Evolutionary conservation across 2,329 filamentous ascomycete species (phyloP).

Genomic region (Botrytis fabae): DNA sequence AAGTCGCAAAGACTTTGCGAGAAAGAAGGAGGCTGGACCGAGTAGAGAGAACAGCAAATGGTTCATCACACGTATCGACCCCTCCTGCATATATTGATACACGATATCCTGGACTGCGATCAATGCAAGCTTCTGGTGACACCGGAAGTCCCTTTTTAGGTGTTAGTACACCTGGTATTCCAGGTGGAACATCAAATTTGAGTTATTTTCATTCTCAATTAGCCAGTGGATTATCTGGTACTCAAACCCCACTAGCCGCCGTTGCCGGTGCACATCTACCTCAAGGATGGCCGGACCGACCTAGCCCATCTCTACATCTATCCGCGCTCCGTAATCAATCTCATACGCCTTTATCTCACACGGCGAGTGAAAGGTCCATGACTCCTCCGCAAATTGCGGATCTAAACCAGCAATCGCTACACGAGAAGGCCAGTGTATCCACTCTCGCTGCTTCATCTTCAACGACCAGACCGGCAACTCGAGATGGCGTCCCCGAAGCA

Average conservation of each 20-base stretch:
- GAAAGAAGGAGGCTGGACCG: conserved; percentile 42
- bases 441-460: conserved; percentile 57
- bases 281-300: conserved; percentile 48
- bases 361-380: conserved; percentile 38
- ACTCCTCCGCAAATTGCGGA: conserved; percentile 43
- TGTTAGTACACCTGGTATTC: conserved; percentile 61
- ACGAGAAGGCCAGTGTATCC: conserved; percentile 63
- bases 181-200: conserved; percentile 73
- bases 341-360: conserved; percentile 24
- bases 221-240: conserved; percentile 68
- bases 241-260: conserved; percentile 76
- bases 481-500: conserved; percentile 47
- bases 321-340: conserved; percentile 31
- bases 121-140: conserved; percentile 43
- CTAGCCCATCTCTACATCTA: conserved; percentile 30
- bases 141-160: conserved; percentile 58
- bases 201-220: conserved; percentile 83
- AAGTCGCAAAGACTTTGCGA: conserved; percentile 36
- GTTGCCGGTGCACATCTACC: conserved; percentile 70
- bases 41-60: conserved; percentile 40
- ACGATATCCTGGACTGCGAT: conserved; percentile 40
- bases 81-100: conserved; percentile 46
- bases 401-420: conserved; percentile 44
- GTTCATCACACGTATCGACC: conserved; percentile 28
- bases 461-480: conserved; percentile 58